Evolutionary conservation across 2,329 filamentous ascomycete genomes (phyloP), one percentile per base, ranked within the genome.

Genomic region (Xylariomycetidae sp.): DNA sequence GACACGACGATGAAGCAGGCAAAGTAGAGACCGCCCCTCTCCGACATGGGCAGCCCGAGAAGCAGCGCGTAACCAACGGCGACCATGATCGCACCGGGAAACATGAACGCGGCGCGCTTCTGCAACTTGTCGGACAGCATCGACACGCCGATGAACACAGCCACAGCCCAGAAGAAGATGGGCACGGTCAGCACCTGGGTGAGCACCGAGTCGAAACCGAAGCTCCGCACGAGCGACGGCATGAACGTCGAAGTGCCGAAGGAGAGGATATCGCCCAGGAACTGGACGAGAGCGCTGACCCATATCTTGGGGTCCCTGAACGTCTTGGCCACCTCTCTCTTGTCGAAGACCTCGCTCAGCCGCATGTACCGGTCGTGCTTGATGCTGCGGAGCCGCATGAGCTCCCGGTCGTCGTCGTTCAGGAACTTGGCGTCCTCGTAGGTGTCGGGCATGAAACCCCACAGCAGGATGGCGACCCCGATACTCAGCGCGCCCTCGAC

Each of bases 1-100:
- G 60, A 60, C 30, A 41, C 46, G 2, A 72, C 61, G 4, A 71
- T 38, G 34, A 61, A 73, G 0, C 70, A 70, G 3, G 67, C 58
- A 5, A 74, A 74, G 33, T 36, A 36, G 6, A 42, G 28, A 11
- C 28, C 38, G 13, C 18, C 25, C 11, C 26, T 34, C 8, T 17
- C 17, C 16, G 22, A 25, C 33, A 39, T 42, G 10, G 33, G 25
- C 9, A 37, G 23, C 12, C 40, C 33, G n/a, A 36, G 13, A 11
- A 39, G 19, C 13, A 42, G 31, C 5, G 36, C 25, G 23, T 40
- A 42, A 7, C 40, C 37, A 17, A 33, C 25, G 13, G 26, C 30
- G 4, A 25, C 28, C 12, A 36, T 16, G n/a, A 40, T 16, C 3
- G 33, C 37, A 11, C 35, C 22, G 8, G 33, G 25, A 10, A 37